Evolutionary conservation across 1,284 basidiomycete genomes (phyloP).

Genomic region (Sporisorium exsertum): DNA sequence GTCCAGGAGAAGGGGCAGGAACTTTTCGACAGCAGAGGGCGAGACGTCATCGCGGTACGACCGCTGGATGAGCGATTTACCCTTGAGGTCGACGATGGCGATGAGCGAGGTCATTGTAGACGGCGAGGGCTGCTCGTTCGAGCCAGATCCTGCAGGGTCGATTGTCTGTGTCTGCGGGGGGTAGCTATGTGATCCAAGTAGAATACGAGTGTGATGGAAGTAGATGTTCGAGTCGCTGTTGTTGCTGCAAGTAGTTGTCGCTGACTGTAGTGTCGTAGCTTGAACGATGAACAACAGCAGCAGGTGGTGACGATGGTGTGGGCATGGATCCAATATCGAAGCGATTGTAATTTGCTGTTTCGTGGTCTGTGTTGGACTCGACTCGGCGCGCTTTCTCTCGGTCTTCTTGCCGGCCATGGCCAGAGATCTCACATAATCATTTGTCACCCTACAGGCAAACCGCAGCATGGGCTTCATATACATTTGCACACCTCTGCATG

Average conservation of each 20-base stretch:
- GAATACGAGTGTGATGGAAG: background rate
- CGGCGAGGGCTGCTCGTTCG: no score
- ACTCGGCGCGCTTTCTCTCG: constrained; percentile 2
- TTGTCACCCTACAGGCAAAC: background rate
- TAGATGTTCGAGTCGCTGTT: background rate
- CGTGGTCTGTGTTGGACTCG: constrained; percentile 33
- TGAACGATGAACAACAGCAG: background rate
- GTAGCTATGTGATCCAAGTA: background rate
- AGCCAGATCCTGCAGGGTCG: no score
- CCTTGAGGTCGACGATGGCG: constrained; percentile 97
- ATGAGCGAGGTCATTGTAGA: constrained; percentile 72
- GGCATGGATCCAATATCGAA: background rate
- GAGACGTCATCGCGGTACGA: constrained; percentile 97
- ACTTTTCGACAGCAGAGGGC: constrained; percentile 87
- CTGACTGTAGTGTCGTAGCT: no score
- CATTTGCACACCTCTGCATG: no score
- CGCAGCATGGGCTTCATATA: no score
- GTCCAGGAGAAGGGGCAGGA: constrained; percentile 92
- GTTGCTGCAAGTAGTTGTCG: no score
- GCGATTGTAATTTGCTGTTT: background rate
- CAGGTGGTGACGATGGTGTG: constrained; percentile 1
- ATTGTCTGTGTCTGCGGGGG: no score
- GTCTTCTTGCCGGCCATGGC: constrained; percentile 12
- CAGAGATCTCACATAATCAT: background rate
- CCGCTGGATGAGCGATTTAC: constrained; percentile 97